Conservation (phyloP, 345 rosid genomes). For the Salix udensis region DNA sequence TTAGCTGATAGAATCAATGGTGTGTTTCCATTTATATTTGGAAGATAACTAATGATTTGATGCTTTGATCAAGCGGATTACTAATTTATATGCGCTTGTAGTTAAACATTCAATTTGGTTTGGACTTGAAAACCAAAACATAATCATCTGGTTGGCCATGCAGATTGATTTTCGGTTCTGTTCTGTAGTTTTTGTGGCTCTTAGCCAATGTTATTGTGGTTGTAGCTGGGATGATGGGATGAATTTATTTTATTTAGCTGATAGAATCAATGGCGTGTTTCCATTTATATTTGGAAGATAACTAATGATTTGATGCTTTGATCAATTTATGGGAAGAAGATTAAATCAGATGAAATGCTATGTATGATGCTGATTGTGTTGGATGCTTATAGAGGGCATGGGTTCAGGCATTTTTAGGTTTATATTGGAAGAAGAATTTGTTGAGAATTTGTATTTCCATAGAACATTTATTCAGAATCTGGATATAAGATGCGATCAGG, state of each 20-base stretch:
- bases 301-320: background rate
- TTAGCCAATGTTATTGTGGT: constrained; percentile 3
- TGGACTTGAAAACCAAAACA: constrained; percentile 5
- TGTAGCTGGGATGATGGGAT: background rate
- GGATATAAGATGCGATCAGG: background rate
- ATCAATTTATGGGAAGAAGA: background rate
- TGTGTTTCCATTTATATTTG: constrained; percentile 1
- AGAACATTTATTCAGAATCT: background rate
- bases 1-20: background rate
- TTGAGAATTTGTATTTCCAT: too few species aligned
- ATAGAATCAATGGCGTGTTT: background rate
- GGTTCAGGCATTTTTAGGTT: background rate
- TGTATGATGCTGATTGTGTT: background rate
- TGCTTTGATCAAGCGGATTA: background rate
- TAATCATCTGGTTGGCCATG: constrained; percentile 15
- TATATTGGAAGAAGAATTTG: too few species aligned
- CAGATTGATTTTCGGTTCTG: constrained; percentile 1
- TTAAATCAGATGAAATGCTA: constrained; percentile 1
- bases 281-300: background rate
- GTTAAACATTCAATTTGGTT: background rate
- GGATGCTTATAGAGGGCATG: background rate
- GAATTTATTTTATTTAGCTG: background rate
- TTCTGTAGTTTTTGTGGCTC: background rate
- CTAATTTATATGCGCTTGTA: background rate
- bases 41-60: background rate